Evolutionary conservation across 441 rosid species (phyloP).

Genomic region (Arabidopsis hybrid): DNA sequence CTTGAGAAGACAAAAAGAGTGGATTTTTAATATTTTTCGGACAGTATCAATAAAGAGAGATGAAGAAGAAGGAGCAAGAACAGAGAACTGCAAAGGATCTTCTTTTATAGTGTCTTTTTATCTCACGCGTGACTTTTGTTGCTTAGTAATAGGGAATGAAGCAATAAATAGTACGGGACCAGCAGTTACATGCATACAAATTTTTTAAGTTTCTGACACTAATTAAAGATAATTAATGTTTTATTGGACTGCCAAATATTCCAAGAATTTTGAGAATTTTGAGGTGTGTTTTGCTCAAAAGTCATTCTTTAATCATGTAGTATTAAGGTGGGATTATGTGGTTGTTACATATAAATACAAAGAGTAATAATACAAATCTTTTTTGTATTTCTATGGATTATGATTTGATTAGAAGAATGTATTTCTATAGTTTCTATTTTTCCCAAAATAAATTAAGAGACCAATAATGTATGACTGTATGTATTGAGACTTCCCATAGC

Average conservation of each 20-base stretch:
- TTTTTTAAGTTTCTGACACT: slow-evolving; percentile 1
- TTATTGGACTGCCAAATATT: slow-evolving; percentile 19
- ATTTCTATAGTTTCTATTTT: neutral
- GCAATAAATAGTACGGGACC: slow-evolving; percentile 12
- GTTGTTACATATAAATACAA: slow-evolving; percentile 31
- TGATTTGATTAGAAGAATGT: slow-evolving; percentile 14
- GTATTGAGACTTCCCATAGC: slow-evolving; percentile 10
- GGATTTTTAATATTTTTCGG: neutral
- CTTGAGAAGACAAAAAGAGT: slow-evolving; percentile 29
- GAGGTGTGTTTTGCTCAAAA: slow-evolving; percentile 33
- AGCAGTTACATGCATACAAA: slow-evolving; percentile 8
- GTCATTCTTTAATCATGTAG: slow-evolving; percentile 36
- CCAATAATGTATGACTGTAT: slow-evolving; percentile 17
- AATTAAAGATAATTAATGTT: neutral
- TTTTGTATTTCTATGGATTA: neutral
- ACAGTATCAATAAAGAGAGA: slow-evolving; percentile 47
- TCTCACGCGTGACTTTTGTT: slow-evolving; percentile 39
- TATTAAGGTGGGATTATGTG: slow-evolving; percentile 30
- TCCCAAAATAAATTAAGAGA: neutral
- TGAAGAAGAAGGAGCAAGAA: slow-evolving; percentile 45
- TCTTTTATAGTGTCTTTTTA: slow-evolving; percentile 31
- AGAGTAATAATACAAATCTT: slow-evolving; percentile 16
- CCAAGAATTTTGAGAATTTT: slow-evolving; percentile 24
- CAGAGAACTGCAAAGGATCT: slow-evolving; percentile 30
- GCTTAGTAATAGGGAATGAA: neutral